Base-by-base conservation (phyloP, 1,284 basidiomycete species). In the Papiliotrema laurentii region DNA sequence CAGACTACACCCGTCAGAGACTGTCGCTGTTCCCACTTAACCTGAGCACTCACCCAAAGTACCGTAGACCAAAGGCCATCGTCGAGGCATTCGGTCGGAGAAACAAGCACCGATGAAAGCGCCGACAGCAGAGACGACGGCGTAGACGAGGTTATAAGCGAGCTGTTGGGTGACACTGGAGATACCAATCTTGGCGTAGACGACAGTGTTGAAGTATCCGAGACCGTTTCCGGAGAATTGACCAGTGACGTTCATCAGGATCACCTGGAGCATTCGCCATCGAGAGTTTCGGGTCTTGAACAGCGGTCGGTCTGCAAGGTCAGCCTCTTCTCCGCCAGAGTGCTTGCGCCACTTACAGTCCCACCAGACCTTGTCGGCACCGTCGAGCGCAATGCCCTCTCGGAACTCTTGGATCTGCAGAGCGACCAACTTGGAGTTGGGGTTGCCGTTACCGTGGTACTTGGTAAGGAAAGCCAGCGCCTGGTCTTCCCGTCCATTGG, bases 331-430 rank as follows among this genome's bases (percentile, higher is more conserved):
- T 10, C 10, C 9, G 16, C 9, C 16, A 16, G 9, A 9, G 30
- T 31, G 16, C n/a, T 31, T 10, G 9, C 30, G 30, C 9, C 9
- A 31, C 30, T 31, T 16, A 31, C 30, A 59, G 41, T 60, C 60
- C 73, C 75, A 80, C 79, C 79, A 81, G 47, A 79, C 74, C 64
- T 83, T 82, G 63, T 83, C 81, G 3, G 79, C 77, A 19, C 77
- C 81, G 55, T 80, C 74, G 11, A 78, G 53, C 30, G 73, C 70
- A 43, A 82, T 77, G 6, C 73, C 61, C 54, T 80, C 78, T 54
- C 79, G 75, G 59, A 79, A 79, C 57, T 83, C 81, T 45, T 71
- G 74, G 74, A 75, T 77, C 57, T 83, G 77, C 16, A 82, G 70
- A 27, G 71, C 61, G 22, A 51, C 49, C 13, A 54, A 54, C 10